These are phyloP conservation scores for Jacaranda copaia DNA, from an alignment of 257 asterid species.

Conservation along the genomic window DNA sequence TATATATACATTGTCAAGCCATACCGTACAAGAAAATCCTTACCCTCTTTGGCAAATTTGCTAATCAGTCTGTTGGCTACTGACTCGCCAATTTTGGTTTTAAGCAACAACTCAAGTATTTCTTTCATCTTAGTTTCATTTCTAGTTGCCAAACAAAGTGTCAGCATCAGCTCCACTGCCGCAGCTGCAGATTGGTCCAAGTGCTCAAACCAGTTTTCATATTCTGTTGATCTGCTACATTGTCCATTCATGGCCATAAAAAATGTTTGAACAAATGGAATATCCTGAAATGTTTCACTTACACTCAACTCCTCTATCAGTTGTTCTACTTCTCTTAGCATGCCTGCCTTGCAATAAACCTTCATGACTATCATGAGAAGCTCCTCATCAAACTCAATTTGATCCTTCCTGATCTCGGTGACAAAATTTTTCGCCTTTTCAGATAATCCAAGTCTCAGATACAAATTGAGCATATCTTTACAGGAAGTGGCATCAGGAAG, in stretches of 20 bases:
- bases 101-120: slow-evolving; percentile 58
- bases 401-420: slow-evolving; percentile 64
- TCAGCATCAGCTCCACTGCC: slow-evolving; percentile 69
- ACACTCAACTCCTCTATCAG: slow-evolving; percentile 58
- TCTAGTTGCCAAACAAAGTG: slow-evolving; percentile 61
- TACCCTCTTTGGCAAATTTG: slow-evolving; percentile 74
- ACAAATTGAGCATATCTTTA: slow-evolving; percentile 69
- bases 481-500: slow-evolving; percentile 68
- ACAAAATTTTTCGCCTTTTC: slow-evolving; percentile 74
- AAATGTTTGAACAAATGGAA: slow-evolving; percentile 54
- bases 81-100: slow-evolving; percentile 59
- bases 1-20: not conserved
- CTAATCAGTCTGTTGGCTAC: slow-evolving; percentile 68
- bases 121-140: slow-evolving; percentile 50
- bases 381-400: slow-evolving; percentile 71
- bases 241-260: slow-evolving; percentile 52
- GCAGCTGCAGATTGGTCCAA: slow-evolving; percentile 47
- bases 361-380: slow-evolving; percentile 70
- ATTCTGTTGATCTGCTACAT: slow-evolving; percentile 36
- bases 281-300: slow-evolving; percentile 45
- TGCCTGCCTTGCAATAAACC: slow-evolving; percentile 79
- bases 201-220: slow-evolving; percentile 44
- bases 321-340: slow-evolving; percentile 65
- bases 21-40: slow-evolving; percentile 31
- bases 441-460: slow-evolving; percentile 60